A percentile compares a stretch with the other conserved stretches of the same genome.
phyloP scores from a whole-genome alignment of 2,329 filamentous ascomycete species.

The Salinomyces thailandicus region DNA sequence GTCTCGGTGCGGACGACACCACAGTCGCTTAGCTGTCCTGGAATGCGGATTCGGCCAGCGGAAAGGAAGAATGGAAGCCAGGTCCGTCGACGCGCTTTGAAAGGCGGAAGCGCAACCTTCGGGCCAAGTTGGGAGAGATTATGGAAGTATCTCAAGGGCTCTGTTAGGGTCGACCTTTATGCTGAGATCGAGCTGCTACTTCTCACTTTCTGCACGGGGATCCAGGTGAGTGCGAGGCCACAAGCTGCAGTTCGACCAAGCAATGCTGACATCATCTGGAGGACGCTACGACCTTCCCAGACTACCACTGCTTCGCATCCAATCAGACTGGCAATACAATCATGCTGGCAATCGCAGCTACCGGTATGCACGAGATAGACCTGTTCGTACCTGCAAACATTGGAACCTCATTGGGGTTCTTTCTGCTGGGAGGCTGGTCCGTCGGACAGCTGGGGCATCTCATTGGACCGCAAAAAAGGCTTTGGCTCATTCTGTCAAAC shows the following conservation, averaged over 20 bases:
- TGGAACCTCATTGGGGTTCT: slow-evolving; percentile 44
- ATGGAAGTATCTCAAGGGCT: not conserved
- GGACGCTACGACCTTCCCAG: slow-evolving; percentile 51
- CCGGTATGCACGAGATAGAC: not conserved
- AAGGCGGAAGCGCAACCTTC: not conserved
- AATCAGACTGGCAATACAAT: slow-evolving; percentile 45
- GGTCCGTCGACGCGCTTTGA: not conserved
- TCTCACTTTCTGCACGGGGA: not conserved
- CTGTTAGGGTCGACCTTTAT: not conserved
- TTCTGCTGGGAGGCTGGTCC: slow-evolving; percentile 46
- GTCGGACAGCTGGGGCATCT: slow-evolving; percentile 48
- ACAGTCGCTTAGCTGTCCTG: too few species aligned
- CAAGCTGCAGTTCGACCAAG: too few species aligned
- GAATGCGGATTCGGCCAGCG: too few species aligned
- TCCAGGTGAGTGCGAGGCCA: not conserved
- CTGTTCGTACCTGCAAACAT: slow-evolving; percentile 42
- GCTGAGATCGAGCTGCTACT: not conserved
- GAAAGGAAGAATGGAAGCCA: not conserved
- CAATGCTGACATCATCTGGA: too few species aligned
- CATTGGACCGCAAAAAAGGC: slow-evolving; percentile 40
- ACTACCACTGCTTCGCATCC: slow-evolving; percentile 53
- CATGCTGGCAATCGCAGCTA: not conserved
- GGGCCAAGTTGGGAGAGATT: not conserved
- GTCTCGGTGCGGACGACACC: too few species aligned
- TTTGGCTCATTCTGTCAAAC: slow-evolving; percentile 48